phyloP scores from a whole-genome alignment of 225 moss, liverwort and hornwort genomes.

The Straminergon stramineum region DNA sequence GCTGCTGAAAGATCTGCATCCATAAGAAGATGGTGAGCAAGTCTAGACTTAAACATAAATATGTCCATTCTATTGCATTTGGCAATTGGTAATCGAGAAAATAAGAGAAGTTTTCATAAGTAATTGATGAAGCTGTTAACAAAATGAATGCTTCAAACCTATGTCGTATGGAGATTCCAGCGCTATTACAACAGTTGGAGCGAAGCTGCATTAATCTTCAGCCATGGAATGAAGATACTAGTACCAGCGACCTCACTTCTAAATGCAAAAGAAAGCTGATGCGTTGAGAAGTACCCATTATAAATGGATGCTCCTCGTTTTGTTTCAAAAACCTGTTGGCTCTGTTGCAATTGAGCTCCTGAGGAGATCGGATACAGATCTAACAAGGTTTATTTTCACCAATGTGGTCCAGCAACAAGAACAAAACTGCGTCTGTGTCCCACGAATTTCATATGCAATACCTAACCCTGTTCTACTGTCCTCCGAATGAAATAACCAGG shows the following conservation, averaged over 20 bases:
- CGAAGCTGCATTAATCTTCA: background rate
- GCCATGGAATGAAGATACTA: background rate
- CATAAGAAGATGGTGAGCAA: background rate
- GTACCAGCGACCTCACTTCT: background rate
- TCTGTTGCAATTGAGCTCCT: background rate
- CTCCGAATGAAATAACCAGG: background rate
- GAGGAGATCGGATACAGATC: background rate
- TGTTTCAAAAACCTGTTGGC: background rate
- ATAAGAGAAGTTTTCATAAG: background rate
- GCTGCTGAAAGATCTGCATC: constrained; percentile 24
- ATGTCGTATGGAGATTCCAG: background rate
- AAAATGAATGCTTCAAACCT: background rate
- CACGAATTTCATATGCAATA: background rate
- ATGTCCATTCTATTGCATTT: background rate
- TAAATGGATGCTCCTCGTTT: background rate
- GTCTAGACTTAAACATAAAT: background rate
- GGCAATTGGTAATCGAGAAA: background rate
- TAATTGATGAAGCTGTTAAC: background rate
- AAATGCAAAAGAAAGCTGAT: background rate
- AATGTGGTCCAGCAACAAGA: background rate
- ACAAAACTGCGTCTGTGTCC: background rate
- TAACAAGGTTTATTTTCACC: background rate
- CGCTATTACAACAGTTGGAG: background rate
- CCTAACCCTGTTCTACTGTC: background rate
- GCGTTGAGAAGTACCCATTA: background rate